Base-by-base conservation (phyloP, 2,329 filamentous ascomycete genomes). In the Rhexocercosporidium sp. region DNA sequence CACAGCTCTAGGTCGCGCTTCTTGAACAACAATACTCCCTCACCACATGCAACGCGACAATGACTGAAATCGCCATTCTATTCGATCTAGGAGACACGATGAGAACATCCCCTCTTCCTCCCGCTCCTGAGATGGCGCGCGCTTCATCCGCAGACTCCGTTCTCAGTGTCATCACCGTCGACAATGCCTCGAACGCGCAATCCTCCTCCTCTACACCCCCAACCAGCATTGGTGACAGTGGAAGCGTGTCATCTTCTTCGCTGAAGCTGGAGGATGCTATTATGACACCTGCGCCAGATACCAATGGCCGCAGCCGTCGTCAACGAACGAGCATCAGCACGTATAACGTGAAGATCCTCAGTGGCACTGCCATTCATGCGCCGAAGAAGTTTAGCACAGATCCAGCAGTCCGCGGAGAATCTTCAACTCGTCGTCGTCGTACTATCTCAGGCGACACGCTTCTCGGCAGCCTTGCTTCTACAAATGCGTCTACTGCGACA, bases 271-370 rank as follows among this genome's bases (percentile, higher is more conserved):
- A 76, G n/a, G 64, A 66, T 39, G 60, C 53, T 20, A 49, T 37
- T 12, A 14, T 64, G 39, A 59, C 68, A 18, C 53, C 62, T 41
- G 62, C 61, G 22, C 59, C 70, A 39, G 44, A 59, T n/a, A 51
- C 65, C n/a, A 60, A 77, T 60, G 74, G 76, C 64, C 85, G 88
- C 65, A 82, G 85, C 68, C 84, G 84, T 72, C 86, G 89, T 74
- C 80, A 83, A 44, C 84, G 86, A 69, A 74, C 79, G n/a, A 84
- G 82, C 62, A 81, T 87, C 20, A 84, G 86, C 14, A 85, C 89
- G 18, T 93, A 93, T 79, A 93, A 93, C 73, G 79, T 91, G 18
- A 83, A 87, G 70, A 84, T 86, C 72, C 81, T 91, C 61, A 85
- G 83, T 66, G 88, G 89, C 71, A 91, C 87, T 57, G 83, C 85